Conservation (phyloP, 768 basidiomycete genomes). For the Agaricus subrufescens region DNA sequence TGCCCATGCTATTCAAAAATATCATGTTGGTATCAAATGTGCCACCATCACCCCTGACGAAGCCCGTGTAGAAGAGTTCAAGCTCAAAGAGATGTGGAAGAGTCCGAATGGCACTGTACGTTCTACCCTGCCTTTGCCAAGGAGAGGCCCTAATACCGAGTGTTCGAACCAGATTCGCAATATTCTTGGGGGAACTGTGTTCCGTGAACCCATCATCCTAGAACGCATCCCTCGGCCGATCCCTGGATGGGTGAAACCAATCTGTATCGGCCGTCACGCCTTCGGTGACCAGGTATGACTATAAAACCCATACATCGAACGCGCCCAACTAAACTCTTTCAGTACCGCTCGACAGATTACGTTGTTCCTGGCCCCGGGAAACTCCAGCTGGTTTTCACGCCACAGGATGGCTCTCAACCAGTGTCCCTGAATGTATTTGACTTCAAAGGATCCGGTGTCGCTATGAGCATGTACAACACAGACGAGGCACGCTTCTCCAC, state of each 20-base stretch:
- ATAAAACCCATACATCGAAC: not conserved
- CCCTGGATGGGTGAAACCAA: slow-evolving; percentile 96
- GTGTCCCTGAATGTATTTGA: slow-evolving; percentile 83
- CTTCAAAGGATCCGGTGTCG: slow-evolving; percentile 90
- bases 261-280: slow-evolving; percentile 94
- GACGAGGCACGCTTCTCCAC: slow-evolving; percentile 59
- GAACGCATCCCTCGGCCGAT: slow-evolving; percentile 86
- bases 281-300: slow-evolving; percentile 84
- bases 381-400: slow-evolving; percentile 87
- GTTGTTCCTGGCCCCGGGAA: slow-evolving; percentile 91
- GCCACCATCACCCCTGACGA: slow-evolving; percentile 99
- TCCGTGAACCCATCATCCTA: slow-evolving; percentile 97
- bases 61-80: slow-evolving; percentile 93
- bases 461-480: slow-evolving; percentile 98
- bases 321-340: slow-evolving; percentile 1
- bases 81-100: slow-evolving; percentile 98
- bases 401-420: slow-evolving; percentile 63
- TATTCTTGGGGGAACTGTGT: slow-evolving; percentile 96
- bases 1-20: slow-evolving; percentile 89
- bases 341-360: slow-evolving; percentile 94
- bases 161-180: slow-evolving; percentile 71
- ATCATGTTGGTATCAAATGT: slow-evolving; percentile 98
- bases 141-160: not conserved
- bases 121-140: slow-evolving; percentile 11
- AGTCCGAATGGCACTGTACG: slow-evolving; percentile 92